These are phyloP conservation scores for Stachybotrys echinatus DNA, from an alignment of 2,329 filamentous ascomycete genomes.

Conservation along the genomic window DNA sequence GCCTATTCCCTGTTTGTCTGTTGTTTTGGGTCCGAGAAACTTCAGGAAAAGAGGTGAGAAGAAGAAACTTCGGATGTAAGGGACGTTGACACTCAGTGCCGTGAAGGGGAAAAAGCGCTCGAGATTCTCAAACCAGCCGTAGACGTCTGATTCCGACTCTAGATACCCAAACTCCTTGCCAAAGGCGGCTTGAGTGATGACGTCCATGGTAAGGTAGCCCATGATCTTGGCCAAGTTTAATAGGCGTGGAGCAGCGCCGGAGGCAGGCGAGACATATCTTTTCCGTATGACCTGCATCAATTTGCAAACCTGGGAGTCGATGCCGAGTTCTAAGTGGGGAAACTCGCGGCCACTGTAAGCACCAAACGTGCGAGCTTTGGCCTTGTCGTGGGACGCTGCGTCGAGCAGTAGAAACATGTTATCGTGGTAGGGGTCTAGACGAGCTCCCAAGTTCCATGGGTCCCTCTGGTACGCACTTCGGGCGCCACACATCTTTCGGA, in stretches of 20 bases:
- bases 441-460: background rate
- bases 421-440: background rate
- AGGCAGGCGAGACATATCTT: background rate
- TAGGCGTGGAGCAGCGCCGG: background rate
- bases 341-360: background rate
- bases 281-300: background rate
- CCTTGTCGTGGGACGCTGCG: background rate
- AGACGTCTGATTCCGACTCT: constrained; percentile 37
- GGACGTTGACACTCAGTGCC: constrained; percentile 36
- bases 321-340: background rate
- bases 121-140: constrained; percentile 39
- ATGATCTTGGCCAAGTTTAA: background rate
- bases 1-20: constrained; percentile 4
- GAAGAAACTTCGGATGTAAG: constrained; percentile 33
- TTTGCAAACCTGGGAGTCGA: background rate
- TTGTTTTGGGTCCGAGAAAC: constrained; percentile 6
- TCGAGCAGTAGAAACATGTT: background rate
- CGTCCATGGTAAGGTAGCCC: constrained; percentile 43
- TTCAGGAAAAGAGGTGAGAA: constrained; percentile 24
- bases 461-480: background rate
- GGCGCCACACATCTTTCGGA: background rate
- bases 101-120: constrained; percentile 36
- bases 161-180: constrained; percentile 42
- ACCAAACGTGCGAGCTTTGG: background rate
- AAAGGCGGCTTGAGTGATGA: constrained; percentile 46